Evolutionary conservation across 140 eudicot species (phyloP), one percentile per base, ranked within the genome.

Genomic region (Senecio squalidus): DNA sequence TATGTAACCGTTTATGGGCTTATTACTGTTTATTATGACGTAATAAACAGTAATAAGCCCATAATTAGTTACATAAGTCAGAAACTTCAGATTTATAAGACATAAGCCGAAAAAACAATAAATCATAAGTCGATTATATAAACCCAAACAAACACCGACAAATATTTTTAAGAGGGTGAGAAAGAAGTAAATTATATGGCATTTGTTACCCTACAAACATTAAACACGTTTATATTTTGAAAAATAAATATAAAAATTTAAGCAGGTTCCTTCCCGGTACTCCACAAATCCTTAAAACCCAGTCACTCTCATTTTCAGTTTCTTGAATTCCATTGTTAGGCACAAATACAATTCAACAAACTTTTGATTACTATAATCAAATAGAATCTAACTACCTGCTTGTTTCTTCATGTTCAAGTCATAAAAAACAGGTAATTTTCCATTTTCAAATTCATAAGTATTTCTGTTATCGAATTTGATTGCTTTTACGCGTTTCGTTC

Each of bases 241-340:
- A 10, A 36, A 36, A 36, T 36, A 36, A 36, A 36, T 36, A 36
- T n/a, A 36, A 36, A 36, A 13, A 9, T 20, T 13, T 28, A 2
- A 70, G 68, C 69, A 50, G n/a, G n/a, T n/a, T n/a, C 55, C 63
- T 70, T 70, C 63, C 56, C 46, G 44, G 63, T 61, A 28, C 48
- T 60, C 36, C 75, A 47, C 62, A 62, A 41, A 62, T 25, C 52
- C 70, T 16, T 33, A 43, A 54, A 62, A 17, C 1, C 47, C 68
- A 45, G 41, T 29, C 68, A 15, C 47, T 33, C 26, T 47, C 68
- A 50, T 40, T 28, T 61, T 45, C 58, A 53, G 41, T 41, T 70
- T 61, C 2, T 36, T 36, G 2, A 2, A 41, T 62, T 54, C 71
- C 30, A 47, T 8, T 23, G 45, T 47, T 59, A 46, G 7, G 0